phyloP scores from a whole-genome alignment of 768 basidiomycete genomes.

The Strobilomyces dryophilus region DNA sequence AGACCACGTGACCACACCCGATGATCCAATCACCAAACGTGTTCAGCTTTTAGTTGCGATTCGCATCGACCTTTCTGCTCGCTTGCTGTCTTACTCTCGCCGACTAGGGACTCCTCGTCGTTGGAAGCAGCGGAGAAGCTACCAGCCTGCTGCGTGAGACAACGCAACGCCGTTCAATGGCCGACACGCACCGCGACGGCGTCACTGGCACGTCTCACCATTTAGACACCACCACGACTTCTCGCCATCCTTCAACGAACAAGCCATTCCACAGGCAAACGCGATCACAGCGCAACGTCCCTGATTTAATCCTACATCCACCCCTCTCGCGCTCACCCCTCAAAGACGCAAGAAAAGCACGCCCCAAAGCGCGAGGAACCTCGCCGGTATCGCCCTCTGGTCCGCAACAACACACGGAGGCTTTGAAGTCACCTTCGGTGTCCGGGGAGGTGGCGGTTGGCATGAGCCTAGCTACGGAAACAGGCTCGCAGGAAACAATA shows the following conservation, averaged over 20 bases:
- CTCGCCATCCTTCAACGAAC: neutral
- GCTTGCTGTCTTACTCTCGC: neutral
- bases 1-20: neutral
- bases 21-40: neutral
- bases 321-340: slow-evolving; percentile 46
- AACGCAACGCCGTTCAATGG: slow-evolving; percentile 12
- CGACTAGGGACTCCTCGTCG: neutral
- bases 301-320: slow-evolving; percentile 44
- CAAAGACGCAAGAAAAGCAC: slow-evolving; percentile 45
- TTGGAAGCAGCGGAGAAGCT: neutral
- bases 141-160: neutral
- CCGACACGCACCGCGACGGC: slow-evolving; percentile 13
- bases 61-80: neutral
- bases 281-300: slow-evolving; percentile 48
- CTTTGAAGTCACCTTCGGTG: neutral
- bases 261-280: slow-evolving; percentile 30
- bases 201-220: slow-evolving; percentile 1
- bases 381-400: slow-evolving; percentile 11
- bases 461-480: neutral
- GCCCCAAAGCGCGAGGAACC: slow-evolving; percentile 21
- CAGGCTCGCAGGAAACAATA: neutral
- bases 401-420: neutral
- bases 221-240: neutral
- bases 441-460: neutral
- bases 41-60: neutral